Evolutionary conservation across 2,329 filamentous ascomycete species (phyloP), one percentile per base, ranked within the genome.

Genomic region (Sporothrix humicola): DNA sequence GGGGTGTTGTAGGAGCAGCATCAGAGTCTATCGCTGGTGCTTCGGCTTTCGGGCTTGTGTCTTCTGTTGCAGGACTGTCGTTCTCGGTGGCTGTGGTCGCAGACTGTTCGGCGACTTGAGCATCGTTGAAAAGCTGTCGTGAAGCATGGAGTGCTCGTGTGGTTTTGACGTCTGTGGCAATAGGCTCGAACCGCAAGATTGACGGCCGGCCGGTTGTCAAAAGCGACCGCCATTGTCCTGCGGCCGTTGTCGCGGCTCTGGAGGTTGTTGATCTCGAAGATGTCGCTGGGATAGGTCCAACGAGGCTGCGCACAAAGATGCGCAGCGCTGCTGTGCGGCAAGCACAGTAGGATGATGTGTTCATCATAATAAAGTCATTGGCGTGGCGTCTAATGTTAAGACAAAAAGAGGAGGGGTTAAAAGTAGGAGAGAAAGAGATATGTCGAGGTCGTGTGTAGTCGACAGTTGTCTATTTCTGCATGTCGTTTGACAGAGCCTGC

Each of bases 251-350:
- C 58, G 46, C 7, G 15, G 44, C 9, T 52, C 65, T 23, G n/a
- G 46, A 42, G n/a, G 26, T 3, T 37, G 26, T 6, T 42, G 65
- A n/a, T 52, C 10, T 26, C 3, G 54, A n/a, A 15, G 23, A 7
- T 15, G 54, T 23, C 8, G 48, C 7, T 10, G 73, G 23, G 0
- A 48, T n/a, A n/a, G 72, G 23, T 1, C 37, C 73, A 12, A 74
- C 66, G 48, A 77, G 72, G 54, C 74, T 75, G 52, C 52, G 74
- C 50, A 77, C 71, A 71, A 77, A 77, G 0, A 77, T 71, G 37
- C 73, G 72, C 23, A 76, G 73, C 1, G 74, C 73, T 15, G 72
- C 73, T 12, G 75, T 76, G 50, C 74, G 74, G 50, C 75, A 77
- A 15, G 65, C 73, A 69, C 76, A 77, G 15, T 31, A 59, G 9